A percentile compares a stretch with the other conserved stretches of the same genome.
Evolutionary conservation across 441 rosid genomes (phyloP).

Genomic region (Eutrema salsugineum): DNA sequence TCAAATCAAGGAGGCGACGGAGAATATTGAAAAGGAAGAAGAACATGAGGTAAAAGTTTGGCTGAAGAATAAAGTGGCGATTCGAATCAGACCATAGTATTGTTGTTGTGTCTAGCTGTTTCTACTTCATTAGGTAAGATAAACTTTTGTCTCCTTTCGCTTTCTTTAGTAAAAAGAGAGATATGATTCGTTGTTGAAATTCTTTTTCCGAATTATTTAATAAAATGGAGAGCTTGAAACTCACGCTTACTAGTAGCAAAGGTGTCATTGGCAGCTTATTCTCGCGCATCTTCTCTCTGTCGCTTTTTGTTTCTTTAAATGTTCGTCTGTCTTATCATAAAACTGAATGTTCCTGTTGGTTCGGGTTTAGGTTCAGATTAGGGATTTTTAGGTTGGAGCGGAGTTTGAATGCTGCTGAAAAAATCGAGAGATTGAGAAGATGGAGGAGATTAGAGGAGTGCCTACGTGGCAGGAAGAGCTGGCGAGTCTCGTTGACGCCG

Average conservation of each 20-base stretch:
- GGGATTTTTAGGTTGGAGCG: neutral
- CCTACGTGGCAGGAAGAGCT: slow-evolving; percentile 73
- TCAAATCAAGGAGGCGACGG: slow-evolving; percentile 20
- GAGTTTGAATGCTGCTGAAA: slow-evolving; percentile 11
- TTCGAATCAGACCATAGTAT: slow-evolving; percentile 3
- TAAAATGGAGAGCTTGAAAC: slow-evolving; percentile 43
- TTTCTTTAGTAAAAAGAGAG: slow-evolving; percentile 11
- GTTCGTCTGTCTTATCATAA: slow-evolving; percentile 7
- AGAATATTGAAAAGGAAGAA: slow-evolving; percentile 15
- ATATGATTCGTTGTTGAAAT: slow-evolving; percentile 41
- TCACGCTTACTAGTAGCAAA: slow-evolving; percentile 60
- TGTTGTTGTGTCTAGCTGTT: neutral
- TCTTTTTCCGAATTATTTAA: neutral
- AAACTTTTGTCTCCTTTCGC: slow-evolving; percentile 20
- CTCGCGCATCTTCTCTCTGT: slow-evolving; percentile 13
- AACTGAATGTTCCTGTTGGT: neutral
- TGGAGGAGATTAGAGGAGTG: slow-evolving; percentile 49
- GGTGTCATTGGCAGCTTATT: neutral
- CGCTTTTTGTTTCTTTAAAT: neutral
- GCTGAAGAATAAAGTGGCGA: slow-evolving; percentile 6
- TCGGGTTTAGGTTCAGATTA: neutral
- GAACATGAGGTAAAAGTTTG: neutral
- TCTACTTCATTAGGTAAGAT: slow-evolving; percentile 13
- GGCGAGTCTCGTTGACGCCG: slow-evolving; percentile 54
- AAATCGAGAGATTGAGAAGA: slow-evolving; percentile 14